Conservation (phyloP, 2,329 filamentous ascomycete species). For the Rutstroemia sp. region DNA sequence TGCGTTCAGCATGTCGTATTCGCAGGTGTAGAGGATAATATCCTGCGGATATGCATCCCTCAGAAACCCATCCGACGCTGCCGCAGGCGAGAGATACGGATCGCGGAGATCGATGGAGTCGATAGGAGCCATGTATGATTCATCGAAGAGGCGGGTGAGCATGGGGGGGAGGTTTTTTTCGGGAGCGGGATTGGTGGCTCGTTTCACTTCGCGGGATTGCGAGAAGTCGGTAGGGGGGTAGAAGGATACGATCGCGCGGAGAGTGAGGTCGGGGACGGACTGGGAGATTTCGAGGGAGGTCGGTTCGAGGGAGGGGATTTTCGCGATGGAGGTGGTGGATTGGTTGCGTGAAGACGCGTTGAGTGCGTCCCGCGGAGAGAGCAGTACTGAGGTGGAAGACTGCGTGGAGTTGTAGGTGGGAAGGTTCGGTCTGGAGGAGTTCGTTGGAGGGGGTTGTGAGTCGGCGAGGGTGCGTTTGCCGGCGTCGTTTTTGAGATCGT, state of each 20-base stretch:
- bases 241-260: slow-evolving; percentile 49
- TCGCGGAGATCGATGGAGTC: slow-evolving; percentile 37
- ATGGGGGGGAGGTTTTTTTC: slow-evolving; percentile 50
- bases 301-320: slow-evolving; percentile 26
- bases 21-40: slow-evolving; percentile 53
- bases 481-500: slow-evolving; percentile 34
- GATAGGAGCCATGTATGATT: slow-evolving; percentile 49
- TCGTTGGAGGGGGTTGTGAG: background rate
- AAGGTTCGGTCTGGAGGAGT: background rate
- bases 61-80: slow-evolving; percentile 46
- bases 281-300: slow-evolving; percentile 26
- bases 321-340: slow-evolving; percentile 18
- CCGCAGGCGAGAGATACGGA: slow-evolving; percentile 50
- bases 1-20: slow-evolving; percentile 56
- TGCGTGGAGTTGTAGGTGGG: background rate
- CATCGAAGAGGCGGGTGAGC: slow-evolving; percentile 56
- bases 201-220: slow-evolving; percentile 46
- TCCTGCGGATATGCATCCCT: slow-evolving; percentile 40
- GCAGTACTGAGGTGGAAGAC: background rate
- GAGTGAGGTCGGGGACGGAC: slow-evolving; percentile 34
- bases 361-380: background rate
- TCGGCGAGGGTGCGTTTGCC: slow-evolving; percentile 30
- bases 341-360: background rate
- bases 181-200: slow-evolving; percentile 44
- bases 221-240: slow-evolving; percentile 59